These are phyloP conservation scores for Metarhizium rileyi DNA, from an alignment of 2,329 filamentous ascomycete species.

Conservation along the genomic window DNA sequence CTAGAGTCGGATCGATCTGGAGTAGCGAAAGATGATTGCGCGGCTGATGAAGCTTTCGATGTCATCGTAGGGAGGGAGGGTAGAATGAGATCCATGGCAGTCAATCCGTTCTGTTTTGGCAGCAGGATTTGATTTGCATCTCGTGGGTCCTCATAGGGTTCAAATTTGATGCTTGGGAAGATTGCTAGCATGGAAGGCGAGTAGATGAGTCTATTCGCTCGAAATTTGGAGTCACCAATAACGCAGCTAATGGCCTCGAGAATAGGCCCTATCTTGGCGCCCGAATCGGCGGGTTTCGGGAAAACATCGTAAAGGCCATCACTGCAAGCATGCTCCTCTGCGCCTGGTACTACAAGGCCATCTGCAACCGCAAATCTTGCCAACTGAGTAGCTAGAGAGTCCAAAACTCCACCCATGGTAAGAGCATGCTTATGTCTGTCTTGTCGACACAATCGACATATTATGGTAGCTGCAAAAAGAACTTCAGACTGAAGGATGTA, in stretches of 20 bases:
- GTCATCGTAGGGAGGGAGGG: constrained; percentile 41
- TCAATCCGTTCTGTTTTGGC: constrained; percentile 15
- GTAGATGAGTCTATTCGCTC: constrained; percentile 60
- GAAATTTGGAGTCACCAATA: constrained; percentile 67
- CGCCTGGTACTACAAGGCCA: constrained; percentile 58
- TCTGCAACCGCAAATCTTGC: constrained; percentile 59
- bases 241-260: constrained; percentile 70
- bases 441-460: constrained; percentile 53
- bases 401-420: constrained; percentile 63
- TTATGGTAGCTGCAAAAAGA: constrained; percentile 45
- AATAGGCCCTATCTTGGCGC: constrained; percentile 55
- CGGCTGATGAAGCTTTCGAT: constrained; percentile 17
- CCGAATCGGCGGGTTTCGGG: constrained; percentile 50
- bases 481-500: constrained; percentile 52
- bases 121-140: constrained; percentile 29
- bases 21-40: constrained; percentile 15
- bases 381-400: constrained; percentile 66
- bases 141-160: constrained; percentile 36
- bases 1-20: constrained; percentile 18
- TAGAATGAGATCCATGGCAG: constrained; percentile 56
- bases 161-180: constrained; percentile 51
- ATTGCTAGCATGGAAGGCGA: constrained; percentile 61
- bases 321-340: constrained; percentile 43
- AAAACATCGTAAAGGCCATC: constrained; percentile 48
- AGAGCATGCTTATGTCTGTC: constrained; percentile 63